phyloP scores from a whole-genome alignment of 495 filamentous ascomycete genomes.

The Aeminium ludgeri region DNA sequence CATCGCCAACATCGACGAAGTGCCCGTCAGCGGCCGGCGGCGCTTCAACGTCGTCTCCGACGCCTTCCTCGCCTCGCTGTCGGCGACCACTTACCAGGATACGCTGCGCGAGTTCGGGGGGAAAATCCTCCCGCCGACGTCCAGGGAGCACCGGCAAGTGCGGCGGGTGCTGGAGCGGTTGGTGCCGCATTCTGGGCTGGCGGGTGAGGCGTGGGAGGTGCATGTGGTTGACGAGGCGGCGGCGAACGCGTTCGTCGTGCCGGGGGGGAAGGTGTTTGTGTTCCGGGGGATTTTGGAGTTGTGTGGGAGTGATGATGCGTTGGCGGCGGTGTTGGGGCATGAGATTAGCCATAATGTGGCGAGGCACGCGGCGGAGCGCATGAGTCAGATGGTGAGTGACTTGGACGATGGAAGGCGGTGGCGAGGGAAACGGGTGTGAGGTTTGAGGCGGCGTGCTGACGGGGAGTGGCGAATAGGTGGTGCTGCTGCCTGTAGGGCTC shows the following conservation, averaged over 20 bases:
- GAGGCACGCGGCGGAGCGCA: conserved; percentile 57
- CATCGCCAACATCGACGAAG: conserved; percentile 55
- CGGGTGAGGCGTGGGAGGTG: conserved; percentile 59
- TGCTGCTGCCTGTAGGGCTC: conserved; percentile 38
- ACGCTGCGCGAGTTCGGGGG: conserved; percentile 25
- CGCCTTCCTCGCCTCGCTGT: conserved; percentile 34
- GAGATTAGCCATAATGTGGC: conserved; percentile 91
- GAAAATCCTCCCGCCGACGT: conserved; percentile 33
- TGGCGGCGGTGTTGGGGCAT: conserved; percentile 77
- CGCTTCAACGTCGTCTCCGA: conserved; percentile 65
- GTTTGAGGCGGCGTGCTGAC: too few relatives aligned
- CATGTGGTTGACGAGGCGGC: conserved; percentile 58
- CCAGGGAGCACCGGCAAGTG: conserved; percentile 40
- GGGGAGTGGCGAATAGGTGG: too few relatives aligned
- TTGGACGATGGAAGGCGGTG: too few relatives aligned
- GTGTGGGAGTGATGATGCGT: conserved; percentile 50
- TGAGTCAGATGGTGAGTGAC: conserved; percentile 40
- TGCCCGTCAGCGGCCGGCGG: conserved; percentile 58
- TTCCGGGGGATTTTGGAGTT: conserved; percentile 64
- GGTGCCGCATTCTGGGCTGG: conserved; percentile 49
- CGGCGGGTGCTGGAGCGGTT: conserved; percentile 52
- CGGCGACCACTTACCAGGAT: conserved; percentile 19
- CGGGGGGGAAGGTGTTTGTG: conserved; percentile 87
- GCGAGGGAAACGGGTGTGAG: too few relatives aligned
- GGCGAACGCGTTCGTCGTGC: conserved; percentile 78